Base-by-base conservation (phyloP, 176 grass and related monocot genomes). In the Avena sativa region DNA sequence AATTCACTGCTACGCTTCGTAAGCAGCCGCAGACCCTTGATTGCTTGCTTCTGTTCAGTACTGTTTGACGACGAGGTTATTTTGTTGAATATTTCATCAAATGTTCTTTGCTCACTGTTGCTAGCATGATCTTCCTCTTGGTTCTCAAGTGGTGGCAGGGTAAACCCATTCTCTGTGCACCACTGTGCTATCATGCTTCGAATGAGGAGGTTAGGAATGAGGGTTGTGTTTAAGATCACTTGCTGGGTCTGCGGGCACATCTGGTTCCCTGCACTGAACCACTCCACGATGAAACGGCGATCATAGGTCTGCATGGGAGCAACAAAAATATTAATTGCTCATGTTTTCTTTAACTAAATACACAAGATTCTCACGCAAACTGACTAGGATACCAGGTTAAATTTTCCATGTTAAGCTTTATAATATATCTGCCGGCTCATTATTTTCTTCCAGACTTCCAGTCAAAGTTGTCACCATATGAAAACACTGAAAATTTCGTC, bases 221-320 rank as follows among this genome's bases (percentile, higher is more conserved):
- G 78, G 83, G 75, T 83, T 51, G 80, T 87, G 89, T 90, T 66
- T 32, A 84, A 88, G 23, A 98, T 90, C 43, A 89, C 89, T 89
- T 92, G 89, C 4, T 95, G 88, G 64, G 91, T 93, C 80, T 80
- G 85, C 0, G 89, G 93, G 88, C 95, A 95, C 15, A 85, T 90
- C 28, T 88, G 74, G 38, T 93, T 93, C 44, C 91, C 93, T 48
- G 88, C 78, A 63, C 71, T 89, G 34, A 93, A 89, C 95, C 93
- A 95, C 56, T 95, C 89, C 81, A 90, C 83, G 36, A 95, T 95
- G 83, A 75, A 93, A 5, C 40, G 78, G 23, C 91, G 91, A 64
- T 98, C 95, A 56, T 93, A 98, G 32, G 93, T 98, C 95, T 98
- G 89, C 89, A 93, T 84, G 9, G 76, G 82, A 60, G 49, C 4